Evolutionary conservation across 306 rosid genomes (phyloP).

Genomic region (Aeschynomene evenia): DNA sequence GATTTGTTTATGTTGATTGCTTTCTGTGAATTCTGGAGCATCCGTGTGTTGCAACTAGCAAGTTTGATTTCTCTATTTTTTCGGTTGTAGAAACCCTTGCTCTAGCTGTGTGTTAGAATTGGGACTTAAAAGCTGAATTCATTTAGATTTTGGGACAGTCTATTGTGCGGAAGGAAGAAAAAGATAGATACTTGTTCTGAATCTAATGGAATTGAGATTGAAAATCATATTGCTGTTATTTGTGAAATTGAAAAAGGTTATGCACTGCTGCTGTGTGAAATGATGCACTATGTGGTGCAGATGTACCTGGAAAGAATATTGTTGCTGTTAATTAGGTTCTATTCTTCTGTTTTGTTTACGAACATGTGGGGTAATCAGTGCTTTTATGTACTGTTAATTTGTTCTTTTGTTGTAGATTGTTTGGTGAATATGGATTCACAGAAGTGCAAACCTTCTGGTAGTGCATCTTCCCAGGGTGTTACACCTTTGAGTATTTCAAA

Average conservation of each 20-base stretch:
- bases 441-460: conserved; percentile 52
- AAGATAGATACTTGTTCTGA: not conserved
- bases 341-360: not conserved
- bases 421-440: conserved; percentile 48
- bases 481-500: conserved; percentile 50
- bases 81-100: conserved; percentile 4
- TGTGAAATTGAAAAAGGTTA: not conserved
- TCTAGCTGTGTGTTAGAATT: not conserved
- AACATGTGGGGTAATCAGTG: not conserved
- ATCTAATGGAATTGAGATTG: conserved; percentile 8
- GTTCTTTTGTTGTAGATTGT: conserved; percentile 42
- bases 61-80: not conserved
- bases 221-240: not conserved
- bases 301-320: conserved; percentile 2
- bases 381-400: conserved; percentile 4
- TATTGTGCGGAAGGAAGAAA: not conserved
- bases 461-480: conserved; percentile 42
- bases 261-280: conserved; percentile 8
- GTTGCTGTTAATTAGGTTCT: not conserved
- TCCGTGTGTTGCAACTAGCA: not conserved
- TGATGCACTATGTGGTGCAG: not conserved
- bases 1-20: not conserved
- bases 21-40: not conserved
- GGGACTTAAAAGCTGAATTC: not conserved
- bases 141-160: conserved; percentile 3